phyloP scores from a whole-genome alignment of 345 rosid genomes.

The Capsella bursapastoris region DNA sequence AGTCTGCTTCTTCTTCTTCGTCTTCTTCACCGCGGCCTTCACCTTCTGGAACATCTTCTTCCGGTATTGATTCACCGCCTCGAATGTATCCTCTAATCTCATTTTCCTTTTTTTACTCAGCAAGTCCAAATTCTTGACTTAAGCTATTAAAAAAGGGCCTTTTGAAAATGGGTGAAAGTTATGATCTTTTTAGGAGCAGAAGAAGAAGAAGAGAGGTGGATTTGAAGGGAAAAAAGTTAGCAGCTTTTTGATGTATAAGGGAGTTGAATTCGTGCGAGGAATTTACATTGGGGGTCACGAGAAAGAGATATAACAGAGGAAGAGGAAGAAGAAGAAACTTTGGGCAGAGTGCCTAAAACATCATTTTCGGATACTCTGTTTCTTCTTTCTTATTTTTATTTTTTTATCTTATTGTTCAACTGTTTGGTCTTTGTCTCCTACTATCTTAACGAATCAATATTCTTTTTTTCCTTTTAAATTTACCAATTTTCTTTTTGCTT shows the following conservation, averaged over 20 bases:
- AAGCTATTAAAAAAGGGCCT: conserved; percentile 11
- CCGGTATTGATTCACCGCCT: conserved; percentile 40
- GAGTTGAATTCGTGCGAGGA: conserved; percentile 40
- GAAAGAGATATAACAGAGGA: conserved; percentile 45
- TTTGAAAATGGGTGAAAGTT: conserved; percentile 29
- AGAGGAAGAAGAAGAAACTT: conserved; percentile 44
- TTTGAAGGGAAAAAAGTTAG: conserved; percentile 10
- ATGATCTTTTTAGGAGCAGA: neutral
- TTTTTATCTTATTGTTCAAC: conserved; percentile 12
- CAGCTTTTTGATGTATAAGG: conserved; percentile 24
- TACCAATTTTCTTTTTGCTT: neutral
- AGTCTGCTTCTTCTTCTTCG: conserved; percentile 41
- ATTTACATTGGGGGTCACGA: conserved; percentile 45
- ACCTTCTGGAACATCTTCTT: conserved; percentile 31
- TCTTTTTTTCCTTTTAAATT: neutral
- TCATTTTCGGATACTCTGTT: conserved; percentile 42
- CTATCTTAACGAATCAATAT: conserved; percentile 31
- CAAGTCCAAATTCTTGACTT: neutral
- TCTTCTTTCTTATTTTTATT: neutral
- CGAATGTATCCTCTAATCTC: conserved; percentile 34
- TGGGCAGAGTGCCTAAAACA: conserved; percentile 47
- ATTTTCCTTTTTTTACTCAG: conserved; percentile 12
- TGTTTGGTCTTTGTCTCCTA: conserved; percentile 44
- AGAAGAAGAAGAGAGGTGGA: conserved; percentile 8
- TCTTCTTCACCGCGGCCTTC: conserved; percentile 37